These are phyloP conservation scores for Spergularia marina DNA, from an alignment of 148 eudicot genomes.

Conservation along the genomic window DNA sequence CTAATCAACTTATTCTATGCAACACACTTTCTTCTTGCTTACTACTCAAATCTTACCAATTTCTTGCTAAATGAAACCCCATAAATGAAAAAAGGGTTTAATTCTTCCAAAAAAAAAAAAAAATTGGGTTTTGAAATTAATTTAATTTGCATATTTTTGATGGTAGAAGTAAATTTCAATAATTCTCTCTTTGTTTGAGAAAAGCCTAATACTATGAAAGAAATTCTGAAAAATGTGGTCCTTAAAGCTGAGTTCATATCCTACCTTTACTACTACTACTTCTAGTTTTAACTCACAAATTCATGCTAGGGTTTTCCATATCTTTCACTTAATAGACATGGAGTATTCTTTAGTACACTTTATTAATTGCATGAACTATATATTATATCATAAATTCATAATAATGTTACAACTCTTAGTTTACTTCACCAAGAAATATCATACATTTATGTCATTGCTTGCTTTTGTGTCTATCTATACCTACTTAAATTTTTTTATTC, in stretches of 20 bases:
- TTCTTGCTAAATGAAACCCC: neutral
- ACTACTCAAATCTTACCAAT: neutral
- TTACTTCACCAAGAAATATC: neutral
- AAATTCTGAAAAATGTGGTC: conserved; percentile 13
- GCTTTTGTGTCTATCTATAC: neutral
- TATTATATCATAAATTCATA: neutral
- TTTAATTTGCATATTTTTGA: neutral
- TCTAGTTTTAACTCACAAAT: conserved; percentile 5
- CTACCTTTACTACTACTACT: neutral
- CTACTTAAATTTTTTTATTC: neutral
- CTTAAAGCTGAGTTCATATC: conserved; percentile 4
- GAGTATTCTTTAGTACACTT: neutral
- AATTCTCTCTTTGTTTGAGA: neutral
- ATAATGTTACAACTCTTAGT: neutral
- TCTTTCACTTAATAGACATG: neutral
- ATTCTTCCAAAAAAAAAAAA: neutral
- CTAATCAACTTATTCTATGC: conserved; percentile 1
- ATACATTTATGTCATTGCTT: neutral
- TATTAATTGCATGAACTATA: conserved; percentile 10
- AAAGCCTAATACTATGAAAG: conserved; percentile 12
- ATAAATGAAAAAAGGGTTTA: neutral
- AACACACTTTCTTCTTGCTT: neutral
- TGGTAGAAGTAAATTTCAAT: neutral
- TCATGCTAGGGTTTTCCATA: conserved; percentile 18
- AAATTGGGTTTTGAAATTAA: too few species aligned